Evolutionary conservation across 2,329 filamentous ascomycete species (phyloP), one percentile per base, ranked within the genome.

Genomic region (Diaporthe nobilis): DNA sequence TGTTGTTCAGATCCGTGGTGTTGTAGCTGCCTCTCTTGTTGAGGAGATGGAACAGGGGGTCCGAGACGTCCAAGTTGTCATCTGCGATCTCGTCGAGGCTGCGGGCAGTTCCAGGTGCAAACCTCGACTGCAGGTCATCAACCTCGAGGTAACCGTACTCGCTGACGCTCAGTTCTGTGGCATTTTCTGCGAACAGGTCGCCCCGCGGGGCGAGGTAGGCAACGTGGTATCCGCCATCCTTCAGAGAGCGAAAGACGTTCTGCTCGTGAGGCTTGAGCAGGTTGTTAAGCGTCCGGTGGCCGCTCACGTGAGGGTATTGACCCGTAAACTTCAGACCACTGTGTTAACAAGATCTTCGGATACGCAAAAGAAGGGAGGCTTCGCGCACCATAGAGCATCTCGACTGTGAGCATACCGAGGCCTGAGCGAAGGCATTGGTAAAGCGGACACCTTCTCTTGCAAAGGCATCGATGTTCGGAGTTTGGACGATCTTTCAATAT

Each of bases 181-280:
- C 85, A 0, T 79, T 83, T 0, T 84, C 83, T 0, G 86, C 86
- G 75, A 87, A 88, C 0, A 6, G 85, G 31, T 68, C 47, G 4
- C 63, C 63, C 13, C 47, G 78, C 0, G 86, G 85, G 0, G 85
- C 83, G 4, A 88, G 82, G 53, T 83, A 88, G 0, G 86, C 86
- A 12, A 88, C 83, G 67, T 88, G 87, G 71, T 88, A 88, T 0
- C 86, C 87, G 0, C 79, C 78, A 55, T 87, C 86, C 17, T 65
- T 53, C 25, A 88, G 75, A 3, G 80, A 83, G 10, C 85, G 83
- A 75, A 88, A 87, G 2, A 88, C 70, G 65, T 88, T 88, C 1
- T 85, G 85, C 76, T 88, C 86, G 85, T 85, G 86, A 0, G 86
- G 86, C 76, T 88, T 88, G 77, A 88, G 84, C 12, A 88, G 81